Conservation (phyloP, 2,329 filamentous ascomycete genomes). For the Cercospora beticola region DNA sequence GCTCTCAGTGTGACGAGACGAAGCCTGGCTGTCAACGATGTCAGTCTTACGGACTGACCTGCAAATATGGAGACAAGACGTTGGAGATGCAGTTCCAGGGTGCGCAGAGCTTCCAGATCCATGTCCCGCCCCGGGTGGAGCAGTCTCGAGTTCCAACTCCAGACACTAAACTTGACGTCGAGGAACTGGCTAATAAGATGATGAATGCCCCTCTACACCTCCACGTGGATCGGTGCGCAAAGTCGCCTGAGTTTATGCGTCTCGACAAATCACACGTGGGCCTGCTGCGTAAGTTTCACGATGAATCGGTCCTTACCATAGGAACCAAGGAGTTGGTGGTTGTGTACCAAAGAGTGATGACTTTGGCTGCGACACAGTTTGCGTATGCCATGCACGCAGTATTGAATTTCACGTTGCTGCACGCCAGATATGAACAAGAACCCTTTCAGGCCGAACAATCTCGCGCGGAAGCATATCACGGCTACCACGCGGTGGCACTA, state of each 20-base stretch:
- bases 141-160: slow-evolving; percentile 6
- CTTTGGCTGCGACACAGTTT: slow-evolving; percentile 31
- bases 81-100: slow-evolving; percentile 27
- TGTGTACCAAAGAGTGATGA: slow-evolving; percentile 27
- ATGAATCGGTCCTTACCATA: slow-evolving; percentile 29
- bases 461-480: slow-evolving; percentile 47
- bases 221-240: slow-evolving; percentile 11
- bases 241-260: slow-evolving; percentile 18
- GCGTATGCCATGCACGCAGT: slow-evolving; percentile 58
- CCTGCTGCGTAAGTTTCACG: slow-evolving; percentile 28
- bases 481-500: slow-evolving; percentile 50
- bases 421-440: slow-evolving; percentile 49
- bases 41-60: slow-evolving; percentile 48
- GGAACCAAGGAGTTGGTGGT: slow-evolving; percentile 28
- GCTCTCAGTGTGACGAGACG: slow-evolving; percentile 54
- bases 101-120: slow-evolving; percentile 26
- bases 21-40: slow-evolving; percentile 54
- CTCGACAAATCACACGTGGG: slow-evolving; percentile 26
- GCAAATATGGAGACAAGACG: slow-evolving; percentile 45
- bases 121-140: neutral
- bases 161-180: slow-evolving; percentile 5
- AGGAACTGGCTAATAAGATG: slow-evolving; percentile 15
- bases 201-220: slow-evolving; percentile 23
- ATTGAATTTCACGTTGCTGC: slow-evolving; percentile 54
- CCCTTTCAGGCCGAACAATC: slow-evolving; percentile 27